Conservation (phyloP, 2,329 filamentous ascomycete species). For the Lecanoromycetidae sp. region DNA sequence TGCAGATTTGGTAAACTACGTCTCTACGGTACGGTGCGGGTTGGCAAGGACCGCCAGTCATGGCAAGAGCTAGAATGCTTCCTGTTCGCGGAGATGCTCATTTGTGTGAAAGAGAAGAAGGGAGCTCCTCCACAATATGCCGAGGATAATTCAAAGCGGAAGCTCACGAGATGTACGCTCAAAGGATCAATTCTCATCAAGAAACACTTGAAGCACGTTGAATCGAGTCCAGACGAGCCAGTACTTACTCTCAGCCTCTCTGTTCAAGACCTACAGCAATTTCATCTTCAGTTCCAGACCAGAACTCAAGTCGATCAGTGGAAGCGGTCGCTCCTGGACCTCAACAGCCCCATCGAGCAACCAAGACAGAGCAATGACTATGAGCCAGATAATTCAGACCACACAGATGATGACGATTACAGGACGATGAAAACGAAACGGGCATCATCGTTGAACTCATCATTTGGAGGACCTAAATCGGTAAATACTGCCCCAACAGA, state of each 20-base stretch:
- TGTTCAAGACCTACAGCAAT: conserved; percentile 81
- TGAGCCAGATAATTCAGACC: conserved; percentile 69
- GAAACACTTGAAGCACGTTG: conserved; percentile 89
- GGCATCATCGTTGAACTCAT: conserved; percentile 70
- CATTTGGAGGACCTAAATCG: conserved; percentile 70
- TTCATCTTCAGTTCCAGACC: conserved; percentile 82
- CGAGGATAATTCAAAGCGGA: conserved; percentile 42
- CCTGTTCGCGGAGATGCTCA: conserved; percentile 96
- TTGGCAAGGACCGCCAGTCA: conserved; percentile 89
- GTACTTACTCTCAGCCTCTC: conserved; percentile 82
- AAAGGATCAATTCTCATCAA: conserved; percentile 98
- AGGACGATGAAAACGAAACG: conserved; percentile 50
- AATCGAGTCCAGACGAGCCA: conserved; percentile 59
- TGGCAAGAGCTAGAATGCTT: conserved; percentile 98
- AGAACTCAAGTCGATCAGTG: conserved; percentile 76
- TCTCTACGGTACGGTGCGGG: conserved; percentile 76
- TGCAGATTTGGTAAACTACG: conserved; percentile 78
- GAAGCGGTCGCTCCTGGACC: conserved; percentile 74
- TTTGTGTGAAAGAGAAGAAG: conserved; percentile 98
- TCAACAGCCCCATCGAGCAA: conserved; percentile 55
- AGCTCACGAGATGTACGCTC: conserved; percentile 66
- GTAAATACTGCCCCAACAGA: conserved; percentile 82
- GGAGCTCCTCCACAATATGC: conserved; percentile 54
- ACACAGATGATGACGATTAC: conserved; percentile 79
- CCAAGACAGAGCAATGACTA: conserved; percentile 55